A percentile compares a stretch with the other conserved stretches of the same genome.
Evolutionary conservation across 805 yeast species (phyloP).

Genomic region (Metschnikowia vanudenii): DNA sequence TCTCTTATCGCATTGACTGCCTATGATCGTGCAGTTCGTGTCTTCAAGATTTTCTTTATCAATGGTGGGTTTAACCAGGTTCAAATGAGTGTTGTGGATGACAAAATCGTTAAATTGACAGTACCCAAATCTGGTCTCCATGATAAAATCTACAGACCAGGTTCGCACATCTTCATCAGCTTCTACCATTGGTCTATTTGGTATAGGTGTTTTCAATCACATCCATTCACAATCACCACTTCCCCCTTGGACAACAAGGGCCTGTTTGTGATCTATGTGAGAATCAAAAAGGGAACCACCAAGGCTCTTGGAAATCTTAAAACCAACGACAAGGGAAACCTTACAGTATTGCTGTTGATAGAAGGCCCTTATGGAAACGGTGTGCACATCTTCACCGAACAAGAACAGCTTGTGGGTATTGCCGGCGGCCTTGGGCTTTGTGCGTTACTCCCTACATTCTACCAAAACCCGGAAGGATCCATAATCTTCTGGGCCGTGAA

Average conservation of each 20-base stretch:
- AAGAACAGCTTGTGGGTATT: no score
- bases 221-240: conserved; percentile 18
- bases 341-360: no score
- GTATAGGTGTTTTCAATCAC: conserved; percentile 21
- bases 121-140: conserved; percentile 16
- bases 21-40: conserved; percentile 15
- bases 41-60: conserved; percentile 15
- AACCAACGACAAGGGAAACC: no score
- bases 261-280: conserved; percentile 14
- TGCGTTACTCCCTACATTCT: no score
- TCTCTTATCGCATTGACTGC: conserved; percentile 17
- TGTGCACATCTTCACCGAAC: no score
- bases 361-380: no score
- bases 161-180: conserved; percentile 17
- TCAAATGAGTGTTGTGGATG: conserved; percentile 12
- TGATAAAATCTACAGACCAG: conserved; percentile 17
- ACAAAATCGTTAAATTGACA: conserved; percentile 14
- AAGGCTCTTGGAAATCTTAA: no score
- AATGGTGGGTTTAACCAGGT: conserved; percentile 17
- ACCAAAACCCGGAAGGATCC: no score
- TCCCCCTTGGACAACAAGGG: conserved; percentile 16
- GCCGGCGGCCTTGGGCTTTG: no score
- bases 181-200: conserved; percentile 20
- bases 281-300: conserved; percentile 20
- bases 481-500: no score